Base-by-base conservation (phyloP, 2,329 filamentous ascomycete genomes). In the Cladosporium oxysporum region DNA sequence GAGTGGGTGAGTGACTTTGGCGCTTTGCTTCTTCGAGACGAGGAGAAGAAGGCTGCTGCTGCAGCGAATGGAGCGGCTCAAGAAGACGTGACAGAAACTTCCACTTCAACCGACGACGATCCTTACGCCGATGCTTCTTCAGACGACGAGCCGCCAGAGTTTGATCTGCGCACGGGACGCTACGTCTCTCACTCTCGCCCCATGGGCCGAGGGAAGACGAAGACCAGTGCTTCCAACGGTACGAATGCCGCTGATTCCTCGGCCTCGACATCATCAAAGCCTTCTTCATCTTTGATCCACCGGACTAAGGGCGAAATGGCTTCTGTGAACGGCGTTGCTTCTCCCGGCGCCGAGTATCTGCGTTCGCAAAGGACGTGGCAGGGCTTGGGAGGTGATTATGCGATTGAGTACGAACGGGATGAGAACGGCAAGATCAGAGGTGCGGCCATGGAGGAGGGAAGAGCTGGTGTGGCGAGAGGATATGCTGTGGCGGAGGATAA, bases 1-100 rank as follows among this genome's bases (percentile, higher is more conserved):
- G 88, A 91, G 71, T 98, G 95, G 95, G 90, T 90, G 81, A 92
- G 90, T 10, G 92, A 95, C 68, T 96, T 96, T 68, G 89, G 92
- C 73, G 86, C 84, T 26, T 79, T 96, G 18, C 81, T 90, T 58
- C 80, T 83, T 66, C 71, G 69, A 53, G 70, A 72, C 26, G 49
- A 26, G 21, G 35, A 58, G 5, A 62, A 67, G 2, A 66, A 70
- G 28, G 76, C 76, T 2, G 76, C 76, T 5, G 78, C 81, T 8
- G 35, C 29, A 3, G 11, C 26, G 3, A 35, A n/a, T 55, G 37
- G 50, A 35, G 49, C n/a, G 11, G 47, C 6, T 5, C 18, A 33
- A 10, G 59, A 12, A 18, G 80, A 76, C 2, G 77, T 74, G 5
- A 78, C 81, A 11, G 80, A 76, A 14, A 82, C 82, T 0, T 81